Evolutionary conservation across 768 basidiomycete genomes (phyloP), one percentile per base, ranked within the genome.

Genomic region (Leucosporidium yakuticum): DNA sequence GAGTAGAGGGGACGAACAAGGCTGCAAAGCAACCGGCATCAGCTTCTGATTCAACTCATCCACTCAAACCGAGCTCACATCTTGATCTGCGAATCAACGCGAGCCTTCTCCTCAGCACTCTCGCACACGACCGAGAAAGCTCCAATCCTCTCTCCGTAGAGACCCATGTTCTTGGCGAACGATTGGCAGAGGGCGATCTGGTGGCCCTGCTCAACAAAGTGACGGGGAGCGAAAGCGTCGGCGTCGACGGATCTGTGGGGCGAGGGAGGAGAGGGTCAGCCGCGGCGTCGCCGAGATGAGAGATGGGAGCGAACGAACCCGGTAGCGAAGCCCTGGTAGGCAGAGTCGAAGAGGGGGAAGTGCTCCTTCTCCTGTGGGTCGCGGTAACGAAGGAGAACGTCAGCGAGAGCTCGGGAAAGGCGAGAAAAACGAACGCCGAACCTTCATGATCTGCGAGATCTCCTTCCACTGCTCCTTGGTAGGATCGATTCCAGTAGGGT

Each of bases 331-430:
- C 94, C 94, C 80, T 96, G 94, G 83, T 99, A 99, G 44, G 96
- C 95, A 93, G 97, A 97, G 81, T 99, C 96, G 79, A 98, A 97
- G 86, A 97, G 92, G 62, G 95, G 90, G 86, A 97, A 95, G 74
- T 95, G 85, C 71, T 86, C 85, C 82, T 76, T 76, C 63, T 71
- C 62, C 67, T 66, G 60, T 23, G 57, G 23, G 21, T 19, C 25
- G 19, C 19, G 17, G 39, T 7, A 25, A 23, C 11, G 9, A 20
- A 47, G 54, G 4, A 47, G 54, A 17, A n/a, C n/a, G 15, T 32
- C 27, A 34, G 25, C 39, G 39, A 15, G 39, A 44, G 39, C 14
- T 15, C 8, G n/a, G 21, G 36, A 36, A 21, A 27, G 21, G 50
- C 50, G 50, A 50, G 49, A 50, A 48, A 17, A 27, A 9, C 20